Evolutionary conservation across 1,284 basidiomycete genomes (phyloP).

Genomic region (Sparassis latifolia): DNA sequence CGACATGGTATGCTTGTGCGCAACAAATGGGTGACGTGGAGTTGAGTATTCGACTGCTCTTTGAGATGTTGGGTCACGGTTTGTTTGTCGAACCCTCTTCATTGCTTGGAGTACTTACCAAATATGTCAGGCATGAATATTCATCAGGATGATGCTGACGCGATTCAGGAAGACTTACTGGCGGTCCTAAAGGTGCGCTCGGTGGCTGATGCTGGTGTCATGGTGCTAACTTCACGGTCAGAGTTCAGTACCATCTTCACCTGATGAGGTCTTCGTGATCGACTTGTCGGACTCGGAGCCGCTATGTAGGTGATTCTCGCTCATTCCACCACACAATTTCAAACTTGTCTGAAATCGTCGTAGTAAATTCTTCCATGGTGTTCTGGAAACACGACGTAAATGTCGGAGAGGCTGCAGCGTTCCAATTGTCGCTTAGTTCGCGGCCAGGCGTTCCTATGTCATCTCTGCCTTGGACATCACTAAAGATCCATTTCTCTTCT

Average conservation of each 20-base stretch:
- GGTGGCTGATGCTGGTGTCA: too few species aligned
- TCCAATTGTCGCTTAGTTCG: conserved; percentile 62
- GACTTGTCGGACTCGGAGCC: conserved; percentile 57
- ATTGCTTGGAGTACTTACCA: not conserved
- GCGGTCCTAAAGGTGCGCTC: conserved; percentile 56
- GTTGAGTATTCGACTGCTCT: conserved; percentile 59
- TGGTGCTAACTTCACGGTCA: conserved; percentile 18
- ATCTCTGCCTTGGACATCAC: conserved; percentile 48
- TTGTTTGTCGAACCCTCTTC: conserved; percentile 10
- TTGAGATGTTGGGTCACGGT: conserved; percentile 83
- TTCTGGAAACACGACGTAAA: conserved; percentile 66
- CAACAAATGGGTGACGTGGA: conserved; percentile 72
- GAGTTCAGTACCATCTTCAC: conserved; percentile 60
- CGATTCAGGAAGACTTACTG: conserved; percentile 59
- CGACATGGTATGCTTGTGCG: conserved; percentile 76
- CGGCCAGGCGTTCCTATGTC: conserved; percentile 39
- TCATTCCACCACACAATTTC: not conserved
- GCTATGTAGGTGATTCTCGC: conserved; percentile 43
- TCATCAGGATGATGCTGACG: conserved; percentile 39
- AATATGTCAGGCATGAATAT: conserved; percentile 16
- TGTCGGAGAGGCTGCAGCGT: conserved; percentile 57
- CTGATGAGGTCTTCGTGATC: conserved; percentile 50
- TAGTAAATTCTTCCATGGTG: conserved; percentile 59
- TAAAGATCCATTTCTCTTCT: conserved; percentile 52
- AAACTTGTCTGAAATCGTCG: not conserved